Percentiles rank a stretch among this genome's conserved stretches.
phyloP scores from a whole-genome alignment of 805 yeast species.

The Scheffersomyces amazonensis region DNA sequence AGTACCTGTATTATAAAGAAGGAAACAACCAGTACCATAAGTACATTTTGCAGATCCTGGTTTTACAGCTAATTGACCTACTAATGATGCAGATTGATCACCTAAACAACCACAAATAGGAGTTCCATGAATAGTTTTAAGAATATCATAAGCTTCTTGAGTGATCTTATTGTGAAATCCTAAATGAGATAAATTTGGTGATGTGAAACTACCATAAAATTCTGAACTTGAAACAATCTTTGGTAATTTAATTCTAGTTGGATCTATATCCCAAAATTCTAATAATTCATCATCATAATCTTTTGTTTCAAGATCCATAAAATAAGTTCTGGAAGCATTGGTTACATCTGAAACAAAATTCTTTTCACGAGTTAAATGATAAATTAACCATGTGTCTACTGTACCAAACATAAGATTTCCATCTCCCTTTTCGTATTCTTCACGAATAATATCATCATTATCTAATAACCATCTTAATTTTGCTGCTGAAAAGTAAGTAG shows the following conservation, averaged over 20 bases:
- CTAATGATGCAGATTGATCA: conserved; percentile 90
- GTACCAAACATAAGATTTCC: conserved; percentile 84
- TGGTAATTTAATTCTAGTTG: conserved; percentile 63
- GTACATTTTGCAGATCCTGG: conserved; percentile 92
- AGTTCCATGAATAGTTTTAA: conserved; percentile 50
- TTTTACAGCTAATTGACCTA: conserved; percentile 84
- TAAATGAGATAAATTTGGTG: conserved; percentile 55
- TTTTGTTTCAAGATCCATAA: conserved; percentile 75
- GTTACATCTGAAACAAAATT: conserved; percentile 82
- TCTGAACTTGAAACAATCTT: conserved; percentile 77
- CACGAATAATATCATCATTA: conserved; percentile 63
- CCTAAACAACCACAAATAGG: conserved; percentile 92
- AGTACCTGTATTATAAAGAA: conserved; percentile 82
- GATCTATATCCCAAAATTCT: conserved; percentile 77
- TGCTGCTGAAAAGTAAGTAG: conserved; percentile 89
- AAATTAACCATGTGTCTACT: conserved; percentile 90
- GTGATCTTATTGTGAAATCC: conserved; percentile 53
- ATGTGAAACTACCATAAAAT: conserved; percentile 66
- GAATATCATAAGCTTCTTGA: conserved; percentile 48
- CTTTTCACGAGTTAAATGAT: conserved; percentile 70
- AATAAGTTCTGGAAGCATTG: conserved; percentile 87
- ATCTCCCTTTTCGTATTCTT: conserved; percentile 70
- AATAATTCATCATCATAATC: conserved; percentile 76
- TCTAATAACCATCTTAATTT: conserved; percentile 88
- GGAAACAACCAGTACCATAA: conserved; percentile 93